These are phyloP conservation scores for Solanum pennellii DNA, from an alignment of 257 asterid species.

Conservation along the genomic window DNA sequence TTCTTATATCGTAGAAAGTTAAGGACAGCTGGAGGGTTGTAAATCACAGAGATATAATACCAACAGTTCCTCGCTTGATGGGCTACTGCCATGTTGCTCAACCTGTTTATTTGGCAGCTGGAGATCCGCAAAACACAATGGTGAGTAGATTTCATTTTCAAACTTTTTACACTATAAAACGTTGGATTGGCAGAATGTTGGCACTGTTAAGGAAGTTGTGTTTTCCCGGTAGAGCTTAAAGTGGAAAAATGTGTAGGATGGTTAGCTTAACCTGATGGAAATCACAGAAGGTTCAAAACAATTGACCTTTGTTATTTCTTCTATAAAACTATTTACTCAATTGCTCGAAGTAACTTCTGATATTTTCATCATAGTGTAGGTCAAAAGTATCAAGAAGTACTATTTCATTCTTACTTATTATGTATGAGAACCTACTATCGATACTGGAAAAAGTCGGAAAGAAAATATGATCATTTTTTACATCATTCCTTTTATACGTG, in stretches of 20 bases:
- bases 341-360: neutral
- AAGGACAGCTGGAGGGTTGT: slow-evolving; percentile 93
- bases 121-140: slow-evolving; percentile 29
- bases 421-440: neutral
- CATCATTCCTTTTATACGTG: neutral
- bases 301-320: neutral
- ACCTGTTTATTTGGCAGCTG: slow-evolving; percentile 73
- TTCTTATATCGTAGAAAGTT: slow-evolving; percentile 49
- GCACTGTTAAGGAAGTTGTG: neutral
- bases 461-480: neutral
- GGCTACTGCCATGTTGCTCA: slow-evolving; percentile 99
- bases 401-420: neutral
- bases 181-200: neutral
- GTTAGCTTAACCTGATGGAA: neutral
- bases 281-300: neutral
- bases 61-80: slow-evolving; percentile 97
- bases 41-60: slow-evolving; percentile 93
- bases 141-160: slow-evolving; percentile 23
- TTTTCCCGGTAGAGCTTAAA: neutral
- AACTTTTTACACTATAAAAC: neutral
- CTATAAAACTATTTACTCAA: neutral
- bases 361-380: neutral
- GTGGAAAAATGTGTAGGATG: neutral
- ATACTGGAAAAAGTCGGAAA: neutral
- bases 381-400: neutral